Evolutionary conservation across 495 filamentous ascomycete species (phyloP).

Genomic region (Aspergillus indologenus): DNA sequence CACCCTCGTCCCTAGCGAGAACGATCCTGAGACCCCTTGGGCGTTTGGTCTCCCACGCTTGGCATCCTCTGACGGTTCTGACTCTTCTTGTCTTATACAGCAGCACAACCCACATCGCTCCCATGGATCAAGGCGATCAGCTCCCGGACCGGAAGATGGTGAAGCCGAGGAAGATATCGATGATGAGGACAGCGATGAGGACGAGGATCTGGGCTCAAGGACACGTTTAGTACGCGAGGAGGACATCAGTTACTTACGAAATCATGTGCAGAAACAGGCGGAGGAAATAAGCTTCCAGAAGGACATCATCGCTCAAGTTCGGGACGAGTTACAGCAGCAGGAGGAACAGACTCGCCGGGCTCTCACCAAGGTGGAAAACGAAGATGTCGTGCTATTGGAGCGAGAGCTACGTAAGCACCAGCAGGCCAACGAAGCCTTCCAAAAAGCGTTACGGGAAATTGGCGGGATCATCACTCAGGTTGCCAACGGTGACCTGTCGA

Average conservation of each 20-base stretch:
- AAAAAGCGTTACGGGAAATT: conserved; percentile 94
- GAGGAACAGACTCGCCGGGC: conserved; percentile 56
- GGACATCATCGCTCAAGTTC: conserved; percentile 65
- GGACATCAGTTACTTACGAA: conserved; percentile 66
- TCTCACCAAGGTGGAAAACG: conserved; percentile 56
- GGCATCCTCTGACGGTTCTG: conserved; percentile 39
- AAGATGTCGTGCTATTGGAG: conserved; percentile 70
- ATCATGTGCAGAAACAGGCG: conserved; percentile 75
- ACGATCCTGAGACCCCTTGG: conserved; percentile 36
- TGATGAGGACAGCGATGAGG: conserved; percentile 41
- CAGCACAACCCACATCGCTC: conserved; percentile 30
- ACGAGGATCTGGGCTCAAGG: conserved; percentile 36
- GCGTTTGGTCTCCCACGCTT: conserved; percentile 41
- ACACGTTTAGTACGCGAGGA: conserved; percentile 59
- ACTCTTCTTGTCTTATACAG: conserved; percentile 41
- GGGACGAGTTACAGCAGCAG: conserved; percentile 61
- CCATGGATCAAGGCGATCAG: conserved; percentile 29
- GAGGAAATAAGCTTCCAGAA: conserved; percentile 73
- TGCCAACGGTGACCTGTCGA: conserved; percentile 92
- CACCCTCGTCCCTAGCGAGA: conserved; percentile 49
- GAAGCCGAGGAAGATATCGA: conserved; percentile 34
- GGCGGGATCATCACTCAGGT: conserved; percentile 95
- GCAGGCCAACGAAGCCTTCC: conserved; percentile 97
- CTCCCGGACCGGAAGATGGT: conserved; percentile 25
- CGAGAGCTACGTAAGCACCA: conserved; percentile 93